phyloP scores from a whole-genome alignment of 208 protist species.

The Trichomonas vaginalis region DNA sequence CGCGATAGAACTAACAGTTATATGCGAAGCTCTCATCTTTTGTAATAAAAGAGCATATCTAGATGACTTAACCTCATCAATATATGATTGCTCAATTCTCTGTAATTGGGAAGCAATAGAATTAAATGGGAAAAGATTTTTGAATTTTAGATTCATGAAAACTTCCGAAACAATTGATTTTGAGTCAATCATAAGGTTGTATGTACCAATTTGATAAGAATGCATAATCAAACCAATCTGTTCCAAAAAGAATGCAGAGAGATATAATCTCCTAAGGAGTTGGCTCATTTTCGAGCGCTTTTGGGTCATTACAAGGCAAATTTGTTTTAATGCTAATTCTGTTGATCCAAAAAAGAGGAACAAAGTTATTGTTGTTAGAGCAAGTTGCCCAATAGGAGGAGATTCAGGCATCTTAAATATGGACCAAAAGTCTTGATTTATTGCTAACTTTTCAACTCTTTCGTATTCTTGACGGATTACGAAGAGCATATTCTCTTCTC shows the following conservation, averaged over 20 bases:
- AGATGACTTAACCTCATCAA: background rate
- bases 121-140: background rate
- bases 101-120: background rate
- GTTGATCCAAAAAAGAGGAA: background rate
- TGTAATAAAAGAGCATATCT: background rate
- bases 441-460: background rate
- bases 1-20: background rate
- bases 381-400: background rate
- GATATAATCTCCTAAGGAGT: background rate
- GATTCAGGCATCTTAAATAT: background rate
- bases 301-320: background rate
- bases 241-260: background rate
- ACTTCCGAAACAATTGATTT: background rate
- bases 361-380: background rate
- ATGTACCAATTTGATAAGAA: background rate
- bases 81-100: background rate
- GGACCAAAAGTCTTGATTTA: background rate
- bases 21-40: background rate
- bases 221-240: background rate
- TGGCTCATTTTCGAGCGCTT: background rate
- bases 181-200: background rate
- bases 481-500: background rate
- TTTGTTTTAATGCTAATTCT: background rate
- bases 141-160: background rate
- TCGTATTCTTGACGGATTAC: background rate